Conservation (phyloP, 2,329 filamentous ascomycete species). For the Diaporthe eres region DNA sequence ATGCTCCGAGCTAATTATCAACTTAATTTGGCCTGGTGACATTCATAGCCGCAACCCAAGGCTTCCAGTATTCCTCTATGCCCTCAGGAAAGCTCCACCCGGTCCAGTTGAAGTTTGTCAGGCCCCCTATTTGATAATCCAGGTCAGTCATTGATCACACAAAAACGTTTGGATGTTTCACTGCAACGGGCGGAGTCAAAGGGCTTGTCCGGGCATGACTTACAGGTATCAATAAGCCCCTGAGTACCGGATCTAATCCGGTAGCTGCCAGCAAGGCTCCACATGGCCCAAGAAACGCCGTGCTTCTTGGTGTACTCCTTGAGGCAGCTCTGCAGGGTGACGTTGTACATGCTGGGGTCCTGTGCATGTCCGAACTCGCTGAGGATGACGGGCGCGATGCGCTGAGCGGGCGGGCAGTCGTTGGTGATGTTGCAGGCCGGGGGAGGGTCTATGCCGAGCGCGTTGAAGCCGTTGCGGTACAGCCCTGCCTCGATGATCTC, state of each 20-base stretch:
- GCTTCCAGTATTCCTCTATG: slow-evolving; percentile 64
- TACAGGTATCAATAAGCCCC: slow-evolving; percentile 60
- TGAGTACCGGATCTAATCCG: slow-evolving; percentile 60
- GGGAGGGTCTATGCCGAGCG: slow-evolving; percentile 56
- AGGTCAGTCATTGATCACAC: background rate
- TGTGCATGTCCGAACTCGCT: slow-evolving; percentile 63
- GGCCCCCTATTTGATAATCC: slow-evolving; percentile 49
- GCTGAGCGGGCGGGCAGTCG: slow-evolving; percentile 53
- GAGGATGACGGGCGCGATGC: slow-evolving; percentile 62
- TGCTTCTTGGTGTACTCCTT: slow-evolving; percentile 60
- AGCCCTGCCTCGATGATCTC: slow-evolving; percentile 62
- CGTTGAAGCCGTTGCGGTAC: slow-evolving; percentile 66
- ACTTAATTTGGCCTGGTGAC: slow-evolving; percentile 37
- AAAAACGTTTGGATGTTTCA: background rate
- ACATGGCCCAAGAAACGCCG: slow-evolving; percentile 64
- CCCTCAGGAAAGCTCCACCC: slow-evolving; percentile 61
- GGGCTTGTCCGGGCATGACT: background rate
- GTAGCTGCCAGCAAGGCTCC: slow-evolving; percentile 63
- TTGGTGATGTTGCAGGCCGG: slow-evolving; percentile 57
- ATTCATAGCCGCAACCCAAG: slow-evolving; percentile 62
- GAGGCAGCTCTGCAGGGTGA: slow-evolving; percentile 62
- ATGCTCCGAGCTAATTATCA: background rate
- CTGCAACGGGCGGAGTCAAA: too few relatives aligned
- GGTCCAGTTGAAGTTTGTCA: slow-evolving; percentile 62
- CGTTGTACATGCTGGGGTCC: slow-evolving; percentile 56